Base-by-base conservation (phyloP, 768 basidiomycete genomes). In the Boletus sensibilis region DNA sequence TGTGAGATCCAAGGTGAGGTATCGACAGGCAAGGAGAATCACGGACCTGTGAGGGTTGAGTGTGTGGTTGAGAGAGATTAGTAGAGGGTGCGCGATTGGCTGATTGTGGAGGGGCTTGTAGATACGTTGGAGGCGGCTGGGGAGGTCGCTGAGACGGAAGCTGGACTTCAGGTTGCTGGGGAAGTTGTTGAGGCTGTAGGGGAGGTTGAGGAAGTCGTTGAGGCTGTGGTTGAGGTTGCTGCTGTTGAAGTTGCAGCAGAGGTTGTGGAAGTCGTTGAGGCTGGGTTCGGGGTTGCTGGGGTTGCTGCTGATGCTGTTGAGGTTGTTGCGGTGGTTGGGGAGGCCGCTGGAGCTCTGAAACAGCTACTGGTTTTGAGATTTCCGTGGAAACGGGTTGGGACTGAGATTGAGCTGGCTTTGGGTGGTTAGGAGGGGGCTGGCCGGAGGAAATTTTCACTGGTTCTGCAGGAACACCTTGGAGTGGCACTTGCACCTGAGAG, bases 401-500 rank as follows among this genome's bases (percentile, higher is more conserved):
- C 27, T 33, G 55, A 35, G 34, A 27, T 34, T 60, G 53, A 42
- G 37, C 16, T 18, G 31, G 49, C 12, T 37, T 39, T 35, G 40
- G 31, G 20, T 48, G 42, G 14, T 8, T 14, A n/a, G 45, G 27
- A 29, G 47, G 27, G 6, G 23, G 29, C 12, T 50, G 55, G 27
- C 20, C 46, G 2, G 56, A 35, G 23, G 34, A n/a, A 33, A 35
- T 8, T 7, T 52, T 55, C 7, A 10, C 34, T 1, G 43, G 23
- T 5, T 25, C 21, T 9, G 38, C 11, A 42, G 59, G 38, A 14
- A 50, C 38, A 25, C 39, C 29, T 11, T 58, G 59, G 5, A 18
- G 50, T 14, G 61, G 57, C 0, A 16, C 47, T 40, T 58, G 58
- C 21, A 41, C 53, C 31, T 44, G 55, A 51, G 55, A 43, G 7